Evolutionary conservation across 441 rosid species (phyloP).

Genomic region (Pelargonium australe): DNA sequence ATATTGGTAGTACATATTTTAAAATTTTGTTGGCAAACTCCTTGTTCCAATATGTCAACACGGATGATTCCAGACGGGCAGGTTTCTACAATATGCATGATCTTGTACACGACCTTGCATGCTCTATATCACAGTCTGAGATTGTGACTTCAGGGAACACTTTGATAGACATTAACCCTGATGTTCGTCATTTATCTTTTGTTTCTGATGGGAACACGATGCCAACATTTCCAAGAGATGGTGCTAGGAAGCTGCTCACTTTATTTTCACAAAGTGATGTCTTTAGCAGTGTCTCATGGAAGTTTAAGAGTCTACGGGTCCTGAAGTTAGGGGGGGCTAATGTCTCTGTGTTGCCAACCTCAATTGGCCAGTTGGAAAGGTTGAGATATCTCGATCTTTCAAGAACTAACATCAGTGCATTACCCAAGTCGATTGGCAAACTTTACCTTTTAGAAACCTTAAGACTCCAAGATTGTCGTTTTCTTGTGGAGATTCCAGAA

Average conservation of each 20-base stretch:
- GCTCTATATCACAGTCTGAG: not conserved
- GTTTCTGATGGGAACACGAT: not conserved
- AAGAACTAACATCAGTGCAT: not conserved
- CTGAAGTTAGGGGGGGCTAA: not conserved
- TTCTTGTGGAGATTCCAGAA: no score
- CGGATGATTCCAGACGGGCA: not conserved
- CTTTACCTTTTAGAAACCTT: no score
- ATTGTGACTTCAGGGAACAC: not conserved
- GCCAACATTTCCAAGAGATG: not conserved
- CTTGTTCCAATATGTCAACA: constrained; percentile 8
- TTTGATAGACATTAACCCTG: not conserved
- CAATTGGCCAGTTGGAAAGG: constrained; percentile 7
- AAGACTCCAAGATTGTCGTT: no score
- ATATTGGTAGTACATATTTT: not conserved
- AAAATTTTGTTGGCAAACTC: not conserved
- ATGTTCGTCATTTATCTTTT: not conserved
- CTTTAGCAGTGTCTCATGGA: not conserved
- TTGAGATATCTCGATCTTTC: constrained; percentile 13
- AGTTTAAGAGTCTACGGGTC: not conserved
- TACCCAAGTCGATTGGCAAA: no score
- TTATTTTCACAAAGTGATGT: not conserved
- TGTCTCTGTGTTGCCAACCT: not conserved
- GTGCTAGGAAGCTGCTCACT: not conserved
- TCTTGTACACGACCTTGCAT: constrained; percentile 9
- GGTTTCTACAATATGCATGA: constrained; percentile 4